Conservation (phyloP, 2,329 filamentous ascomycete genomes). For the Neurospora sp. region DNA sequence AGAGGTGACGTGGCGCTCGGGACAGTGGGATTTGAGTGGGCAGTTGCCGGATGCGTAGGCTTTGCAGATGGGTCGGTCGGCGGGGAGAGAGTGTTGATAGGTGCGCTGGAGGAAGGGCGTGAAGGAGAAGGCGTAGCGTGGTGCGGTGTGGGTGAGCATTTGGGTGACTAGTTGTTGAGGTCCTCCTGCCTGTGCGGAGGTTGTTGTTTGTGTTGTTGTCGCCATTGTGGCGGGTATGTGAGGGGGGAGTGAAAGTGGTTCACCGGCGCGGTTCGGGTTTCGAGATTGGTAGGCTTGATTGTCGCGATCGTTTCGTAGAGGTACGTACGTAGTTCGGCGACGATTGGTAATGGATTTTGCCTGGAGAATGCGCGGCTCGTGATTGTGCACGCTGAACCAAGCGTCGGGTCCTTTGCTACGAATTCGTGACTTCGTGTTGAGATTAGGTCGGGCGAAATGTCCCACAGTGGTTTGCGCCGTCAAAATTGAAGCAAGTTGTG, state of each 20-base stretch:
- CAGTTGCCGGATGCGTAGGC: constrained; percentile 81
- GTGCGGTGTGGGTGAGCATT: constrained; percentile 48
- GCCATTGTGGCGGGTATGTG: background rate
- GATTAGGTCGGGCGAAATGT: background rate
- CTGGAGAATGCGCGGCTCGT: background rate
- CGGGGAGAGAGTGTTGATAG: constrained; percentile 74
- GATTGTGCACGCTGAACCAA: background rate
- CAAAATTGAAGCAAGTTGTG: background rate
- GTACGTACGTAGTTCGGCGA: background rate
- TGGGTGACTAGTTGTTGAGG: constrained; percentile 27
- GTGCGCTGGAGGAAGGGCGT: constrained; percentile 73
- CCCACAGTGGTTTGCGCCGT: background rate
- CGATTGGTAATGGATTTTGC: background rate
- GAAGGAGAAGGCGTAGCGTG: constrained; percentile 68
- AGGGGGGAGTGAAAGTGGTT: background rate
- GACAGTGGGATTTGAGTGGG: constrained; percentile 72
- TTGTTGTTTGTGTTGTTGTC: background rate
- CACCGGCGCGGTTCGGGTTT: background rate
- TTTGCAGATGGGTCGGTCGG: constrained; percentile 73
- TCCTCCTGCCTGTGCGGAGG: constrained; percentile 7
- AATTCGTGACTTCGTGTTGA: background rate
- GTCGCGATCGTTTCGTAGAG: background rate
- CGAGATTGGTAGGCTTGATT: background rate
- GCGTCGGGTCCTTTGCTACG: background rate
- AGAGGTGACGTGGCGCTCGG: constrained; percentile 62